phyloP scores from a whole-genome alignment of 768 basidiomycete genomes.

The Strobilomyces dryophilus region DNA sequence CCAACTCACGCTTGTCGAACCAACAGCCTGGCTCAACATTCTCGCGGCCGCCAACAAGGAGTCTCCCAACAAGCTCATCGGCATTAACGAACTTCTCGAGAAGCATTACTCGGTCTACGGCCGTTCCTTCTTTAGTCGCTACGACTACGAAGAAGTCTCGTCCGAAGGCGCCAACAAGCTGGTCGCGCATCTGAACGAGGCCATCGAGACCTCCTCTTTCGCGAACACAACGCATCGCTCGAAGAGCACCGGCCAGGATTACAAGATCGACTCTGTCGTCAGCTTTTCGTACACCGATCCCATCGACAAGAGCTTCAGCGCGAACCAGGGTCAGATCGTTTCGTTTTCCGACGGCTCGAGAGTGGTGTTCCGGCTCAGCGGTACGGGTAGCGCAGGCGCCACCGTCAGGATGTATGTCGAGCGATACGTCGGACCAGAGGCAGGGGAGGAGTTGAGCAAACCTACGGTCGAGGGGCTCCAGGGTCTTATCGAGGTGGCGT shows the following conservation, averaged over 20 bases:
- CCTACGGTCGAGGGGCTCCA: constrained; percentile 87
- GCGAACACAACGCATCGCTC: constrained; percentile 65
- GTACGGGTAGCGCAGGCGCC: constrained; percentile 94
- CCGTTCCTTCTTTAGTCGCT: constrained; percentile 97
- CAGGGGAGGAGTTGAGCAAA: constrained; percentile 66
- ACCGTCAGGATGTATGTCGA: constrained; percentile 97
- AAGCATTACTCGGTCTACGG: constrained; percentile 91
- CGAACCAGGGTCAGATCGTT: constrained; percentile 95
- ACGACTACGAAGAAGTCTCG: constrained; percentile 98
- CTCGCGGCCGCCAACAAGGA: constrained; percentile 82
- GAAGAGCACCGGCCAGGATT: constrained; percentile 60
- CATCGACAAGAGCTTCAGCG: constrained; percentile 90
- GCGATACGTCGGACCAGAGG: constrained; percentile 73
- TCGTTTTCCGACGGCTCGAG: constrained; percentile 88
- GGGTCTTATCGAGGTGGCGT: constrained; percentile 93
- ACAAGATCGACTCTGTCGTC: constrained; percentile 72
- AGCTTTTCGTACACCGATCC: constrained; percentile 98
- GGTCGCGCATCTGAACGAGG: constrained; percentile 71
- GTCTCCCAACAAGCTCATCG: constrained; percentile 70
- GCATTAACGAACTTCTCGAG: constrained; percentile 88
- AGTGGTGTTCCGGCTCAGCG: constrained; percentile 93
- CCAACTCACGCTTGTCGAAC: not conserved
- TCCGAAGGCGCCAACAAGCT: constrained; percentile 87
- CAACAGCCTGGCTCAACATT: constrained; percentile 93
- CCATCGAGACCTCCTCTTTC: constrained; percentile 65